Base-by-base conservation (phyloP, 2,329 filamentous ascomycete genomes). In the Dothistroma septosporum region DNA sequence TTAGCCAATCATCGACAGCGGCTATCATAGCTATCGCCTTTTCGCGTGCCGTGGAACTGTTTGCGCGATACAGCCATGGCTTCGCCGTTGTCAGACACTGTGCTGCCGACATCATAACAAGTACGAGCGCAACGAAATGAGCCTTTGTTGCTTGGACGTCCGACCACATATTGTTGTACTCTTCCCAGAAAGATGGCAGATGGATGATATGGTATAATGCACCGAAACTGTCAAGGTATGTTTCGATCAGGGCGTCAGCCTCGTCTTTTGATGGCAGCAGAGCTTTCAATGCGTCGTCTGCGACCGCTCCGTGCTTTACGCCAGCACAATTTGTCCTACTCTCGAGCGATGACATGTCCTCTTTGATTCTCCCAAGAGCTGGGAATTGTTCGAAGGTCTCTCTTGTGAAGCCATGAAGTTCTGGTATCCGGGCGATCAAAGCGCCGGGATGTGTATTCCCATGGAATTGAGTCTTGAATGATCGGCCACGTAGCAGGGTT, bases 211-310 rank as follows among this genome's bases (percentile, higher is more conserved):
- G 78, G 55, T 83, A 78, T 0, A 76, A 75, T 1, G 76, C 77
- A 61, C 84, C 83, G 60, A 82, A 84, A 0, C 73, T 79, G 2
- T 70, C 69, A 48, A 84, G 78, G 69, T 86, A 86, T 0, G 79
- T 63, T 1, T 68, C 60, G 7, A 76, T 74, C 69, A 80, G 76
- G 12, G 65, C 41, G 59, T 84, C 80, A 0, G 79, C 71, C 19
- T 73, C 66, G 16, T 57, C 62, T 55, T 73, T 75, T 1, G 71
- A 53, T 0, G 77, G 77, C 1, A 80, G 63, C 5, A 76, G 57
- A 0, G 70, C 69, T 37, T 74, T 68, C 1, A 79, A 69, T 7
- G 77, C 72, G 1, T 70, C 70, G 32, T 75, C 70, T 0, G 67
- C 65, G 4, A 68, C 66, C 8, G 64, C 62, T 2, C 48, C 48